Percentiles rank a stretch among this genome's conserved stretches.
Evolutionary conservation across 495 filamentous ascomycete species (phyloP).

Genomic region (Lasiosphaeria ovina): DNA sequence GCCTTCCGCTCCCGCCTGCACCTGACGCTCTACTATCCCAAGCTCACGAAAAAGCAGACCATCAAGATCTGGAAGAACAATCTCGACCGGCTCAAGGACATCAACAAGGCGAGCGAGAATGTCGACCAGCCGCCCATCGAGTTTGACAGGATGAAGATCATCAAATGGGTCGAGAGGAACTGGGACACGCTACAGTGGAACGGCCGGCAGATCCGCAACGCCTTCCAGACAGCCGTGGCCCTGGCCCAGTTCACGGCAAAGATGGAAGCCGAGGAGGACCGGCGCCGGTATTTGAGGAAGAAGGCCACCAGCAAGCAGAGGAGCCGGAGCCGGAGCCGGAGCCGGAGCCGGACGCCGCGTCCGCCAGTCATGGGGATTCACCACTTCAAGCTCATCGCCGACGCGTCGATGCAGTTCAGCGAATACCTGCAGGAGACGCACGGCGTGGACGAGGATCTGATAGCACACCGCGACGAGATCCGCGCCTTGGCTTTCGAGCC

Average conservation of each 20-base stretch:
- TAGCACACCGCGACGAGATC: too few species aligned
- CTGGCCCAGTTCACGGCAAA: conserved; percentile 33
- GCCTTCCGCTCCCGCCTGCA: conserved; percentile 56
- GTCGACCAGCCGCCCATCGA: conserved; percentile 14
- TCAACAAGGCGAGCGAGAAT: conserved; percentile 21
- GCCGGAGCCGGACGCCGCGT: too few species aligned
- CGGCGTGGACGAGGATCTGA: conserved; percentile 3
- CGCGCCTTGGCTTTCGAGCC: too few species aligned
- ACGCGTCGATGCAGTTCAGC: conserved; percentile 27
- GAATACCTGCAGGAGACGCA: conserved; percentile 21
- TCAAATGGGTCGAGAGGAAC: conserved; percentile 17
- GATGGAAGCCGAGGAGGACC: conserved; percentile 16
- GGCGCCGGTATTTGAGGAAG: background rate
- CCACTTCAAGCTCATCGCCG: conserved; percentile 27
- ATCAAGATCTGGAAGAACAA: conserved; percentile 35
- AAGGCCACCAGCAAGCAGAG: conserved; percentile 18
- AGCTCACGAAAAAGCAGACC: conserved; percentile 31
- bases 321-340: conserved; percentile 2
- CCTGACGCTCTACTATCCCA: conserved; percentile 47
- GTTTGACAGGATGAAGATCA: conserved; percentile 19
- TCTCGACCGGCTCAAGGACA: conserved; percentile 25
- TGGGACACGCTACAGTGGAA: conserved; percentile 37
- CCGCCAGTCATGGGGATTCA: conserved; percentile 12
- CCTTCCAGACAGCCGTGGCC: conserved; percentile 42
- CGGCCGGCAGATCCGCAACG: conserved; percentile 48